Evolutionary conservation across 2,329 filamentous ascomycete genomes (phyloP).

Genomic region (Leptographium lundbergii): DNA sequence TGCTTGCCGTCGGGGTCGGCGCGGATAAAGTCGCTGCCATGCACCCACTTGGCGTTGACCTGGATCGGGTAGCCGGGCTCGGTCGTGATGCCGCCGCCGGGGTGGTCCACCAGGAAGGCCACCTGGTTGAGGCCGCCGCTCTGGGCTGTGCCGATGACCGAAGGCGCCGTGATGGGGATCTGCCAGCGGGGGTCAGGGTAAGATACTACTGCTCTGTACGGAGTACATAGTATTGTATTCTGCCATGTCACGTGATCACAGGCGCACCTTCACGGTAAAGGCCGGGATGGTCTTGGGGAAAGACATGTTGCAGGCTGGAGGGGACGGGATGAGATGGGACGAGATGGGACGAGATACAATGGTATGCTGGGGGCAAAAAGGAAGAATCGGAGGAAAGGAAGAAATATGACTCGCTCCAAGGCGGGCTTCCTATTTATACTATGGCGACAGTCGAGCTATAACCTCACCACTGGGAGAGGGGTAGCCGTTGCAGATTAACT

Average conservation of each 20-base stretch:
- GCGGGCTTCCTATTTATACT: no score
- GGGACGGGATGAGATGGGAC: background rate
- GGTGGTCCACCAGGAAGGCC: slow-evolving; percentile 13
- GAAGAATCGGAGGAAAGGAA: no score
- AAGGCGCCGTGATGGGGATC: slow-evolving; percentile 18
- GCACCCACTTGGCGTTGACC: slow-evolving; percentile 24
- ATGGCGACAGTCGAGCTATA: no score
- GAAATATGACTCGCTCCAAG: no score
- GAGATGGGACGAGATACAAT: background rate
- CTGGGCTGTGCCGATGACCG: slow-evolving; percentile 17
- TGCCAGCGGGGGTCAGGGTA: background rate
- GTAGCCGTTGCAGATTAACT: no score
- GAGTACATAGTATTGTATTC: no score
- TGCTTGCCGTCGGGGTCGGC: slow-evolving; percentile 22
- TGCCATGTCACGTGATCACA: no score
- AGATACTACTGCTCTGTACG: no score
- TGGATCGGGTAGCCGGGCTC: slow-evolving; percentile 24
- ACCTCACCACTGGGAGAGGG: no score
- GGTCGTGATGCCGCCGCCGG: slow-evolving; percentile 21
- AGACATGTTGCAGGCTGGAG: slow-evolving; percentile 16
- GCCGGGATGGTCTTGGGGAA: slow-evolving; percentile 28
- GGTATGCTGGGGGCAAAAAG: no score
- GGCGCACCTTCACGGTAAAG: slow-evolving; percentile 21
- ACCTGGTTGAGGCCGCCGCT: slow-evolving; percentile 20
- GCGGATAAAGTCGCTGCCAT: slow-evolving; percentile 29